phyloP scores from a whole-genome alignment of 768 basidiomycete species.

The Scleroderma bovista region DNA sequence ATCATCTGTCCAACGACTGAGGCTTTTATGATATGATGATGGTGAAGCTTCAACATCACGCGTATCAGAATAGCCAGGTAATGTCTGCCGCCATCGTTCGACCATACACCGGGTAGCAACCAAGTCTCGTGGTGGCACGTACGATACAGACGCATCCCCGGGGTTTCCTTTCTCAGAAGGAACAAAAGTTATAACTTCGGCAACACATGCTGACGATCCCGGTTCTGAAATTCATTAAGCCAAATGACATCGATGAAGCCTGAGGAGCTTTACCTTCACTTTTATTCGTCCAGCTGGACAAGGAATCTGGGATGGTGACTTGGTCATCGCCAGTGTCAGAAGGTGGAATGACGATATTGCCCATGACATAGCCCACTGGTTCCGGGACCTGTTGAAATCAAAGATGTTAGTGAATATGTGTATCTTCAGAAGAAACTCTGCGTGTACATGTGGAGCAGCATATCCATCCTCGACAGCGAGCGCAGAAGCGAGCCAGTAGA shows the following conservation, averaged over 20 bases:
- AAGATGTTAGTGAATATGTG: background rate
- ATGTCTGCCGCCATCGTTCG: constrained; percentile 26
- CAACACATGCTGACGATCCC: constrained; percentile 18
- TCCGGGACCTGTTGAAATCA: constrained; percentile 21
- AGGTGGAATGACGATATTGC: constrained; percentile 20
- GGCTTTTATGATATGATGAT: background rate
- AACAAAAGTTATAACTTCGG: constrained; percentile 7
- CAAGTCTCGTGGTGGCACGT: constrained; percentile 18
- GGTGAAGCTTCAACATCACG: constrained; percentile 2
- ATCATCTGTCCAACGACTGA: constrained; percentile 10
- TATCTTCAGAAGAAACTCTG: background rate
- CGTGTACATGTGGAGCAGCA: constrained; percentile 19
- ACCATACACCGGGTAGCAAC: constrained; percentile 24
- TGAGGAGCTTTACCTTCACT: constrained; percentile 21
- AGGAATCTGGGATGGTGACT: constrained; percentile 18
- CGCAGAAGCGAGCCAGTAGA: constrained; percentile 57
- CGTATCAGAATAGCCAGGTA: constrained; percentile 14
- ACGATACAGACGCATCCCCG: constrained; percentile 11
- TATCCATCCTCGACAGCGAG: constrained; percentile 28
- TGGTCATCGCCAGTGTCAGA: constrained; percentile 12
- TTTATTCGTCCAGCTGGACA: constrained; percentile 27
- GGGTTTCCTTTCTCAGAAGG: constrained; percentile 17
- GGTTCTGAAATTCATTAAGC: constrained; percentile 10
- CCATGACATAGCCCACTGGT: constrained; percentile 27
- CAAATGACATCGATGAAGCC: background rate